Conservation (phyloP, 352 stramenopile genomes). For the Globisporangium cystogenes region DNA sequence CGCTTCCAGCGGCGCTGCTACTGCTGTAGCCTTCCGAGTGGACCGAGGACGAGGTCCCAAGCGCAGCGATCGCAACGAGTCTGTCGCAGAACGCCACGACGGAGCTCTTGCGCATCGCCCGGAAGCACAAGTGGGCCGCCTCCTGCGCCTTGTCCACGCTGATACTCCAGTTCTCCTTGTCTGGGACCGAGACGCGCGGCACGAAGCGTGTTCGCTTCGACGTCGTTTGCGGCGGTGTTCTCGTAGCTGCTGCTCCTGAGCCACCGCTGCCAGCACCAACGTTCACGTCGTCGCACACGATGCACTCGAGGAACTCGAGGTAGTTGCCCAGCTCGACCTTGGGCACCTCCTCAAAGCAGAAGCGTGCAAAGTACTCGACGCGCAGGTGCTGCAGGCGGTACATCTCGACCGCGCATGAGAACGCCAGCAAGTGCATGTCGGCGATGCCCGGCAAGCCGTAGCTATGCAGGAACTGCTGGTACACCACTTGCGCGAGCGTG, state of each 20-base stretch:
- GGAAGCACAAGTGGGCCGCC: conserved; percentile 58
- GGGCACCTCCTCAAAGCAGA: conserved; percentile 67
- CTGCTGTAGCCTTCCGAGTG: not conserved
- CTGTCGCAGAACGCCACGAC: conserved; percentile 60
- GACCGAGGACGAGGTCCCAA: conserved; percentile 25
- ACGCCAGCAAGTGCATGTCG: conserved; percentile 74
- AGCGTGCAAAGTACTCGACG: conserved; percentile 70
- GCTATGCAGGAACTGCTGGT: conserved; percentile 77
- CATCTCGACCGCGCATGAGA: conserved; percentile 59
- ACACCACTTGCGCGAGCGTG: conserved; percentile 67
- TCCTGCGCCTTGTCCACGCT: conserved; percentile 62
- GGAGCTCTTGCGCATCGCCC: conserved; percentile 60
- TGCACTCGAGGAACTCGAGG: conserved; percentile 72
- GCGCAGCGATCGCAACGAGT: conserved; percentile 34
- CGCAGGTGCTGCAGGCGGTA: conserved; percentile 65
- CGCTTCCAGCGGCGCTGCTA: not conserved
- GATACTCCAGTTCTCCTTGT: conserved; percentile 68
- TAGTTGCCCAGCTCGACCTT: conserved; percentile 54
- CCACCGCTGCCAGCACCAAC: not conserved
- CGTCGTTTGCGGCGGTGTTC: conserved; percentile 1
- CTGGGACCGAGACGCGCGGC: conserved; percentile 45
- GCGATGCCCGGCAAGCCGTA: conserved; percentile 75
- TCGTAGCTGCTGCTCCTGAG: conserved; percentile 3
- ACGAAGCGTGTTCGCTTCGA: conserved; percentile 41
- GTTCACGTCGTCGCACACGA: conserved; percentile 48